Percentiles rank a stretch among this genome's conserved stretches.
These are phyloP conservation scores for Dothiorella sarmentorum DNA, from an alignment of 2,329 filamentous ascomycete genomes.

Conservation along the genomic window DNA sequence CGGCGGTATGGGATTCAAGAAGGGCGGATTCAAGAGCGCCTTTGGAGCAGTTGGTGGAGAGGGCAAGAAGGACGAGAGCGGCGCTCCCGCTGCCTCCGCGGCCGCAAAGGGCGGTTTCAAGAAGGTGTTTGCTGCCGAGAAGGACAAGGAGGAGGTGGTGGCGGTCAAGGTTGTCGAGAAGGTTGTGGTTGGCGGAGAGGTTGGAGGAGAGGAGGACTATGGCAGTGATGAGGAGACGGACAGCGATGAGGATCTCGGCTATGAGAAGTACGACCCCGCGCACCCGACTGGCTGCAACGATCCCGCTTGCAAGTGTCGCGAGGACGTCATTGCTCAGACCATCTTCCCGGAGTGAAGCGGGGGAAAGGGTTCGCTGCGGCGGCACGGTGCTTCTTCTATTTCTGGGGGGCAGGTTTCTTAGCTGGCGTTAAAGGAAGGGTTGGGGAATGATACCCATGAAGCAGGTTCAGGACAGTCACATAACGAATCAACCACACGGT, in stretches of 20 bases:
- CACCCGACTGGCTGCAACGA: conserved; percentile 48
- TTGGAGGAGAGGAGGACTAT: too few relatives aligned
- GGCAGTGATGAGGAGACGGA: conserved; percentile 8
- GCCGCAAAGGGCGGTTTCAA: conserved; percentile 15
- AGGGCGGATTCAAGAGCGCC: conserved; percentile 77
- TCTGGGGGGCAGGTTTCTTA: background rate
- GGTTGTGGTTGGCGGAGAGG: conserved; percentile 1
- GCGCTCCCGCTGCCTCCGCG: conserved; percentile 34
- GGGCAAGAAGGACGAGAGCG: conserved; percentile 29
- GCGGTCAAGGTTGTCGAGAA: conserved; percentile 29
- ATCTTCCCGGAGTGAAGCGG: background rate
- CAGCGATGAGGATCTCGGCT: conserved; percentile 34
- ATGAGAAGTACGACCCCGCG: conserved; percentile 51
- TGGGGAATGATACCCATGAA: conserved; percentile 11
- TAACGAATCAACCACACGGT: background rate
- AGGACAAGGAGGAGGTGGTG: conserved; percentile 40
- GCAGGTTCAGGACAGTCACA: background rate
- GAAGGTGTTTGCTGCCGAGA: conserved; percentile 24
- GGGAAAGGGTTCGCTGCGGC: too few relatives aligned
- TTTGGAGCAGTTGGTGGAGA: conserved; percentile 36
- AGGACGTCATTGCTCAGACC: background rate
- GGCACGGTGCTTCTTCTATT: background rate
- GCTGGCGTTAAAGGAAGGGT: background rate
- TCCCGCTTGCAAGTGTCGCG: background rate
- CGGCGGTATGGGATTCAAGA: conserved; percentile 70